Evolutionary conservation across 2,329 filamentous ascomycete genomes (phyloP).

Genomic region (Elsinoe arachidis): DNA sequence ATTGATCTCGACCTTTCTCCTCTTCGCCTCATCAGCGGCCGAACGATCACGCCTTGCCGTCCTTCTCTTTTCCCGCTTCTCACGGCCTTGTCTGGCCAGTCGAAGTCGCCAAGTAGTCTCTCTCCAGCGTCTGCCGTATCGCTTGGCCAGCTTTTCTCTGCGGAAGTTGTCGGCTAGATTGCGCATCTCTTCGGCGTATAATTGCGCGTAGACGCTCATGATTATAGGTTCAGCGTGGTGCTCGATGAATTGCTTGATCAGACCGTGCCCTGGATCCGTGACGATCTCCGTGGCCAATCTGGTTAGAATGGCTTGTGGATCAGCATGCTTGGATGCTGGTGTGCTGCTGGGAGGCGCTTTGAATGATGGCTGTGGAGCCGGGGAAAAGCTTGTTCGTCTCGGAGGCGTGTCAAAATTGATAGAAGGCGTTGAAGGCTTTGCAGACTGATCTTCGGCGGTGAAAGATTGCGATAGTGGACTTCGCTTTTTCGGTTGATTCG

Average conservation of each 20-base stretch:
- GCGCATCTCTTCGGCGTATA: conserved; percentile 25
- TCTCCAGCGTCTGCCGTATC: conserved; percentile 33
- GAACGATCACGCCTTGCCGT: conserved; percentile 15
- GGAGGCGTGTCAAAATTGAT: conserved; percentile 8
- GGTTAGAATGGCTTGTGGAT: conserved; percentile 24
- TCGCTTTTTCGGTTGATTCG: conserved; percentile 24
- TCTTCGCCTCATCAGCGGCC: conserved; percentile 19
- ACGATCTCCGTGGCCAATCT: conserved; percentile 32
- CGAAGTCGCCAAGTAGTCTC: conserved; percentile 28
- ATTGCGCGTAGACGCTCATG: conserved; percentile 25
- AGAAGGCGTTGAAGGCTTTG: background rate
- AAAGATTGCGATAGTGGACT: conserved; percentile 28
- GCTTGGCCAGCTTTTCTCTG: conserved; percentile 24
- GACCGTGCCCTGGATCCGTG: conserved; percentile 31
- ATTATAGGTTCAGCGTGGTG: conserved; percentile 30
- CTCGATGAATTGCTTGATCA: conserved; percentile 39
- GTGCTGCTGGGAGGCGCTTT: background rate
- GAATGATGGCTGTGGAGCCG: conserved; percentile 12
- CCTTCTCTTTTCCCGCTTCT: conserved; percentile 25
- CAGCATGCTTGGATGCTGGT: conserved; percentile 13
- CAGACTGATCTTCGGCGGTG: conserved; percentile 16
- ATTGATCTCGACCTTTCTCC: conserved; percentile 19
- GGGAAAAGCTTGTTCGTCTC: conserved; percentile 11
- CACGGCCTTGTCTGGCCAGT: conserved; percentile 28
- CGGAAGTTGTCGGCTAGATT: conserved; percentile 27